Base-by-base conservation (phyloP, 2,329 filamentous ascomycete species). In the Aspergillus vadensis region DNA sequence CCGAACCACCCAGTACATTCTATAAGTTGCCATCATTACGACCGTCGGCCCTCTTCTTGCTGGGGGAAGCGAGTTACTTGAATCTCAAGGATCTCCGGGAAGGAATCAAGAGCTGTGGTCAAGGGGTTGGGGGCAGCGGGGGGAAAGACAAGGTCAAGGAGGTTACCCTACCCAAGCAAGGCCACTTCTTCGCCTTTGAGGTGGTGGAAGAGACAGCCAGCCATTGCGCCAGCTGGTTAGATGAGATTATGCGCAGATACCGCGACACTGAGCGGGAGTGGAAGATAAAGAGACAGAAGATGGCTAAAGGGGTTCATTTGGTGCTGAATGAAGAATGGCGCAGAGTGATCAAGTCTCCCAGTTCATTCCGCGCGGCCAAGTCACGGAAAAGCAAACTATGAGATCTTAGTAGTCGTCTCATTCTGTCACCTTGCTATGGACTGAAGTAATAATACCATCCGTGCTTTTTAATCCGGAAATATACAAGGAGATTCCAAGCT, bases 11-110 rank as follows among this genome's bases (percentile, higher is more conserved):
- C 60, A 14, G 58, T 55, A 23, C 58, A 21, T 17, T 48, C 50
- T 5, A 27, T 60, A 44, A 44, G 10, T 19, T 66, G 1, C 54
- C 59, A 2, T 49, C 62, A 39, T 9, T 66, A 1, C 57, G 56
- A 7, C 64, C 66, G 4, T 50, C 55, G 0, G 58, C 60, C 5
- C 60, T 67, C 15, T 36, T 55, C 23, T 10, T 55, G 5, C 21
- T 39, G 2, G 53, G 39, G 0, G 41, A 15, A 14, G 12, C 5
- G 8, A 44, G 19, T 27, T 50, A 50, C n/a, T 27, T 50, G 8
- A 10, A n/a, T 10, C 9, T 50, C 1, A 7, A 30, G 0, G 7
- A 50, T 8, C 3, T 50, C 1, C 47, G 47, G 2, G 15, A 17
- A 30, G 47, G 23, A 5, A 27, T 27, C 47, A 32, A 30, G 8